These are phyloP conservation scores for Mycena citricolor DNA, from an alignment of 1,284 basidiomycete species.

Conservation along the genomic window DNA sequence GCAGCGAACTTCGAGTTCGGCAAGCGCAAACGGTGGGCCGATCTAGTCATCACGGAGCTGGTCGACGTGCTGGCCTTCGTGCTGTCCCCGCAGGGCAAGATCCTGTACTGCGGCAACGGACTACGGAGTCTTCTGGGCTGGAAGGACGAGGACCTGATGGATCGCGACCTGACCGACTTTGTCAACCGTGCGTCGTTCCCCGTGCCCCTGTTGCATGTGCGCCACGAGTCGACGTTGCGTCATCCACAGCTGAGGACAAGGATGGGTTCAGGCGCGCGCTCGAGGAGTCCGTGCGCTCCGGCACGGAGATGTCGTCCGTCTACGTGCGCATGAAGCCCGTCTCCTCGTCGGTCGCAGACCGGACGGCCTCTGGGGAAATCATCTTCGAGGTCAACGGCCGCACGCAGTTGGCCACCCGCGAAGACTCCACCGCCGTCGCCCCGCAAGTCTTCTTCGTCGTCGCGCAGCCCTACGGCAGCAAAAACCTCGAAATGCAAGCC, in stretches of 20 bases:
- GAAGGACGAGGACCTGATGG: conserved; percentile 71
- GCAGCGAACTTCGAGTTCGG: conserved; percentile 73
- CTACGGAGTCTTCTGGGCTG: conserved; percentile 74
- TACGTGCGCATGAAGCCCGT: conserved; percentile 63
- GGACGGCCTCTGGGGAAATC: conserved; percentile 39
- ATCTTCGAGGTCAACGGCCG: conserved; percentile 76
- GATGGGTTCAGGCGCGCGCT: conserved; percentile 56
- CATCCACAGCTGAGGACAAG: conserved; percentile 57
- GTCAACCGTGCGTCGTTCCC: conserved; percentile 56
- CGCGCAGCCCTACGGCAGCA: conserved; percentile 76
- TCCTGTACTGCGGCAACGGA: conserved; percentile 72
- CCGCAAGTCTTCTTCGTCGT: conserved; percentile 64
- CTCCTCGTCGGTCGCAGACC: conserved; percentile 21
- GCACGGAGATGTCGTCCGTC: conserved; percentile 47
- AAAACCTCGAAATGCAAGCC: conserved; percentile 67
- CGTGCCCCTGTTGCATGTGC: not conserved
- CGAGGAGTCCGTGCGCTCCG: conserved; percentile 48
- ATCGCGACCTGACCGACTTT: conserved; percentile 61
- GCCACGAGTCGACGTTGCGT: conserved; percentile 1
- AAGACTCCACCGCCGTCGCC: conserved; percentile 27
- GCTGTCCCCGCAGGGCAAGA: conserved; percentile 56
- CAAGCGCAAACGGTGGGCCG: conserved; percentile 82
- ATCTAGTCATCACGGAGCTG: conserved; percentile 76
- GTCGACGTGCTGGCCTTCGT: conserved; percentile 73
- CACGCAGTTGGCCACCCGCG: conserved; percentile 52